Base-by-base conservation (phyloP, 148 eudicot species). In the Tetragonia tetragonoides region DNA sequence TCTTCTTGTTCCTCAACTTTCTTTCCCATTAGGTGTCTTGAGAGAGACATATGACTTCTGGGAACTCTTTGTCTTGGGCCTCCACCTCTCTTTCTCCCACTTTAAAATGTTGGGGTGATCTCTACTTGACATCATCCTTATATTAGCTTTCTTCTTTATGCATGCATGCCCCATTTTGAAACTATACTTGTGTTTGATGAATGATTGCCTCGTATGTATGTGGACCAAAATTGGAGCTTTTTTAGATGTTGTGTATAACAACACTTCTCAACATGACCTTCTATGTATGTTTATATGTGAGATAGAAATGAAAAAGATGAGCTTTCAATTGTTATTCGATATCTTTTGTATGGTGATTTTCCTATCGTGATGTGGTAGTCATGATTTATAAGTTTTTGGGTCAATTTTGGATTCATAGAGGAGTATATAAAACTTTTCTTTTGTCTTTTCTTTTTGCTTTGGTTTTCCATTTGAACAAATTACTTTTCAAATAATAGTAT, bases 261-360 rank as follows among this genome's bases (percentile, higher is more conserved):
- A 65, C 65, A 11, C 62, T 16, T 37, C 61, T 53, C 44, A 72
- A 72, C 20, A 51, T 5, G 34, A 28, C 17, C 10, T 49, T 23
- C 60, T 49, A 21, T 24, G 5, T 56, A 56, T 56, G 5, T 51
- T 18, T 67, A 47, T 49, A 11, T 11, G 61, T 69, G 42, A 38
- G 66, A 66, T 44, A 41, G 21, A 42, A 12, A 34, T 44, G 41
- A 15, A 74, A 39, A 68, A 57, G 18, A 59, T 46, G 70, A 74
- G 82, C 82, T 74, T 80, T 80, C 82, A 74, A 80, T 74, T 75
- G 62, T 24, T 80, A 75, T 80, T 75, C 63, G 63, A 59, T 68
- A 80, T 80, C 79, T 80, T 75, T 75, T 80, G 78, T 80, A 38
- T 56, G 39, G 47, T 67, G 23, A 70, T 42, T 68, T 80, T 72